Conservation (phyloP, 495 filamentous ascomycete species). For the Aspergillus homomorphus region DNA sequence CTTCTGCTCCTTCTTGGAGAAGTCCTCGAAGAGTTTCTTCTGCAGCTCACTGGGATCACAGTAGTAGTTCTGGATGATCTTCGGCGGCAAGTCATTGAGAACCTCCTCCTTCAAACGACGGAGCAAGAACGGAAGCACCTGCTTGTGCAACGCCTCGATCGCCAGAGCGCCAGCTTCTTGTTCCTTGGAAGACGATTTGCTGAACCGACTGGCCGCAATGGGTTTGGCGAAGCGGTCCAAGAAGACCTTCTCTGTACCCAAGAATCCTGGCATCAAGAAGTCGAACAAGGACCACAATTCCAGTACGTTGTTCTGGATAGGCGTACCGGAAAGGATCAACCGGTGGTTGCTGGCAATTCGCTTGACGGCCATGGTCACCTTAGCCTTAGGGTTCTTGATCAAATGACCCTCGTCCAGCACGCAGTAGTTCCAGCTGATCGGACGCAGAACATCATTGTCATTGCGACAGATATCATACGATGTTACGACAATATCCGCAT, state of each 20-base stretch:
- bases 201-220: constrained; percentile 89
- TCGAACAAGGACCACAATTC: constrained; percentile 99
- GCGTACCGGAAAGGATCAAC: constrained; percentile 92
- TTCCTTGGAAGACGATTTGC: constrained; percentile 96
- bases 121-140: constrained; percentile 93
- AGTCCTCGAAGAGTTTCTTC: constrained; percentile 92
- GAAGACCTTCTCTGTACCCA: constrained; percentile 98
- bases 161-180: constrained; percentile 95
- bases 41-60: constrained; percentile 97
- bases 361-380: constrained; percentile 90
- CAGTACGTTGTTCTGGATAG: constrained; percentile 96
- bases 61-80: constrained; percentile 99
- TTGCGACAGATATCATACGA: constrained; percentile 98
- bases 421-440: constrained; percentile 92
- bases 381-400: constrained; percentile 96
- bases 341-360: constrained; percentile 84
- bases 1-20: constrained; percentile 87
- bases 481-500: constrained; percentile 89
- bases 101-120: constrained; percentile 98
- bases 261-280: constrained; percentile 97
- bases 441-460: constrained; percentile 77
- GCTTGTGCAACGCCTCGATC: constrained; percentile 95
- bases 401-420: constrained; percentile 96
- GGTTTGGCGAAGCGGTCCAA: constrained; percentile 96
- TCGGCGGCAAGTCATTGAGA: constrained; percentile 90